Evolutionary conservation across 306 rosid genomes (phyloP).

Genomic region (Cucurbita argyrosperma): DNA sequence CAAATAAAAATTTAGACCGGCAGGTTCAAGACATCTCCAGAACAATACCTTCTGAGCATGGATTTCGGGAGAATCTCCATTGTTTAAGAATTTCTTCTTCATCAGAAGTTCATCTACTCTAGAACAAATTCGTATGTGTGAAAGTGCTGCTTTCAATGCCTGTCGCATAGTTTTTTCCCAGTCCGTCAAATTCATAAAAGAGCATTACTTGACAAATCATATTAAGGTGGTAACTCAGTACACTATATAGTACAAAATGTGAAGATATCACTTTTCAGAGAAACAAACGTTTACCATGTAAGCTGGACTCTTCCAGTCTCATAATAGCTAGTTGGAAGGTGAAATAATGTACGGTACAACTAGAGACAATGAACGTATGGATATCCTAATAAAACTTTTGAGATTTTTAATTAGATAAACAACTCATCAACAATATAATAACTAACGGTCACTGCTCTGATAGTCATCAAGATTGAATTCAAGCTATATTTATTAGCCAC

Average conservation of each 20-base stretch:
- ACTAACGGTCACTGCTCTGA: background rate
- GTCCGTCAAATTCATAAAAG: background rate
- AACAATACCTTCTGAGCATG: conserved; percentile 76
- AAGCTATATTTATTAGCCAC: background rate
- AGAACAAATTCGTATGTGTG: conserved; percentile 76
- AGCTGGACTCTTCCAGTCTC: background rate
- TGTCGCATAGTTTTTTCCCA: conserved; percentile 17
- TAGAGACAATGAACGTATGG: background rate
- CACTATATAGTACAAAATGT: background rate
- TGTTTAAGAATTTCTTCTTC: conserved; percentile 48
- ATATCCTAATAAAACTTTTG: background rate
- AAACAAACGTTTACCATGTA: background rate
- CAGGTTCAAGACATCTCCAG: background rate
- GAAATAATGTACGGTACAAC: background rate
- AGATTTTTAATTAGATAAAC: background rate
- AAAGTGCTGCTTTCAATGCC: conserved; percentile 74
- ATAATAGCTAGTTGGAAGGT: background rate
- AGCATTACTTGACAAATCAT: background rate
- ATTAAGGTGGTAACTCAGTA: background rate
- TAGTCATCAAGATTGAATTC: background rate
- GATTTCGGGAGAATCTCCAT: conserved; percentile 69
- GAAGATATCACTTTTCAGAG: background rate
- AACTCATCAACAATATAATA: background rate
- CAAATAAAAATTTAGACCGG: background rate
- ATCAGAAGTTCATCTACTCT: conserved; percentile 70